These are phyloP conservation scores for Rhododendron ferrugineum DNA, from an alignment of 148 eudicot genomes.

Conservation along the genomic window DNA sequence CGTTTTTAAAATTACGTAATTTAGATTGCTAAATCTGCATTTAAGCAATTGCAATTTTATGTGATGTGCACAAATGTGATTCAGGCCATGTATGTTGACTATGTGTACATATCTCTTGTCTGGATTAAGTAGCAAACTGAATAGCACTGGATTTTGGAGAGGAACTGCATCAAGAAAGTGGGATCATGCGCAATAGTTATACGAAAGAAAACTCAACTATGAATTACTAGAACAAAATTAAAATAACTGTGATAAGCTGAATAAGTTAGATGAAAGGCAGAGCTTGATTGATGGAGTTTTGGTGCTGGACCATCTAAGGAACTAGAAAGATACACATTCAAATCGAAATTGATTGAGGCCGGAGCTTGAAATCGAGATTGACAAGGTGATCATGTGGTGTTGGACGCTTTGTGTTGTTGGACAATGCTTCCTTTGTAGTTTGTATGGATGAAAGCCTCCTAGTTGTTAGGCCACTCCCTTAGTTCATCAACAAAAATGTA, in stretches of 20 bases:
- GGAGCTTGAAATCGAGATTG: neutral
- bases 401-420: neutral
- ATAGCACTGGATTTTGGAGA: neutral
- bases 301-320: neutral
- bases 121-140: neutral
- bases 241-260: neutral
- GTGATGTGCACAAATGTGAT: neutral
- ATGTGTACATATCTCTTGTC: too few species aligned
- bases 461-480: neutral
- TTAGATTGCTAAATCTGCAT: neutral
- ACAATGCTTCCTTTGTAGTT: neutral
- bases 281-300: neutral
- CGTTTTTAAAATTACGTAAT: too few species aligned
- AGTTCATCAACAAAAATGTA: neutral
- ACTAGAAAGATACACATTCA: neutral
- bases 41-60: neutral
- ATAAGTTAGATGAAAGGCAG: neutral
- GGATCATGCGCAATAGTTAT: neutral
- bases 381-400: neutral
- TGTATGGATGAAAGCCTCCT: neutral
- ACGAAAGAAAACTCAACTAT: neutral
- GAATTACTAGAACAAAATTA: neutral
- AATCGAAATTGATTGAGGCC: neutral
- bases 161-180: neutral
- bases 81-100: neutral